Conservation (phyloP, 1,284 basidiomycete species). For the Cutaneotrichosporon arboriforme region DNA sequence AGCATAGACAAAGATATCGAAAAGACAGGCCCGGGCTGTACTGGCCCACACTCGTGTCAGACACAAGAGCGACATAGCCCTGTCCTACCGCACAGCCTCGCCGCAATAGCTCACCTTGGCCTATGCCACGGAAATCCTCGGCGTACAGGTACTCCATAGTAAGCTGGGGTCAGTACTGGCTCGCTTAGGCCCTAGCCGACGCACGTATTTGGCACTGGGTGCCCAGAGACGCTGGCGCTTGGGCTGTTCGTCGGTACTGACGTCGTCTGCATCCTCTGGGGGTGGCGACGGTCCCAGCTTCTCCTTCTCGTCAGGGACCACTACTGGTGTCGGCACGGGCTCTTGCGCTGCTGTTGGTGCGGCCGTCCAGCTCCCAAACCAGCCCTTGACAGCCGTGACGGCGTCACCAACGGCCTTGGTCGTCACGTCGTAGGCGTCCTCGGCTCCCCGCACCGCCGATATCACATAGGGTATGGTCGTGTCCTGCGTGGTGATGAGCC, state of each 20-base stretch:
- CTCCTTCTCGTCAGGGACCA: no score
- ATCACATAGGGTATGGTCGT: constrained; percentile 23
- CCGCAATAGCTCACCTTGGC: constrained; percentile 33
- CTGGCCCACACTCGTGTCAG: no score
- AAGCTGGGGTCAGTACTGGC: constrained; percentile 16
- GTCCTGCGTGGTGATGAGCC: constrained; percentile 38
- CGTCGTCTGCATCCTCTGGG: no score
- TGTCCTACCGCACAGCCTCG: no score
- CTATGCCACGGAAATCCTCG: constrained; percentile 39
- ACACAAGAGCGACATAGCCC: no score
- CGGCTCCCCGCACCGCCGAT: constrained; percentile 9
- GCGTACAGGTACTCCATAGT: constrained; percentile 34
- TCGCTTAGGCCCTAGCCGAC: not conserved
- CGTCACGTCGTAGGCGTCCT: constrained; percentile 9
- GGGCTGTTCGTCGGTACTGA: constrained; percentile 1
- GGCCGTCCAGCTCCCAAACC: constrained; percentile 5
- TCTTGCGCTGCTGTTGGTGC: not conserved
- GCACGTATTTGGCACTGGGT: constrained; percentile 19
- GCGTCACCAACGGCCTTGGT: constrained; percentile 11
- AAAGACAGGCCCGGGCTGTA: no score
- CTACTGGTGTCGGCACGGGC: not conserved
- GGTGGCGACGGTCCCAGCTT: no score
- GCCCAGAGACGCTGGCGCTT: constrained; percentile 16
- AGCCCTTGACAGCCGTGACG: constrained; percentile 5
- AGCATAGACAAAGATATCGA: not conserved